Base-by-base conservation (phyloP, 176 grass and related monocot genomes). In the Rhynchospora breviuscula region DNA sequence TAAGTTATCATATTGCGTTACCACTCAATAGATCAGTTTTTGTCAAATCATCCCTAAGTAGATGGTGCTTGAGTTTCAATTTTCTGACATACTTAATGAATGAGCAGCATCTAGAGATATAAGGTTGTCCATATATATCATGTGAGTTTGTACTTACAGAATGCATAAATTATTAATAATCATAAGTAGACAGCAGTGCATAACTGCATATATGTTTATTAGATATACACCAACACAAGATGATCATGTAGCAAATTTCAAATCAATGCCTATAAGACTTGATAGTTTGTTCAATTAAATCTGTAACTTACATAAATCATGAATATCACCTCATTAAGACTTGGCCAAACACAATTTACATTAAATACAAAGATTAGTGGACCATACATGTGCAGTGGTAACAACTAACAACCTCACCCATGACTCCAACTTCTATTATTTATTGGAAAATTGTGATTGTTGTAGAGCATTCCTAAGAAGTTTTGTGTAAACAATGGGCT, bases 401-500 rank as follows among this genome's bases (percentile, higher is more conserved):
- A 4, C n/a, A n/a, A n/a, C 2, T 65, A 31, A 65, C 63, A 65
- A 65, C 63, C 26, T 65, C 25, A 31, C 26, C 26, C 25, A 35
- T 33, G 63, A 35, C 26, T 33, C 3, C 29, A 11, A 67, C 13
- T 5, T 17, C 15, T 40, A 67, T 43, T 7, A 67, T 40, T 40
- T 18, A 59, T 6, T 19, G 17, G 64, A 67, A 67, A 40, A 1
- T 15, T 67, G 4, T 13, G 2, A 7, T 33, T 58, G 17, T 31
- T 79, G 46, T 59, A 60, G 76, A 9, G 1, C 6, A 2, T 79
- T 79, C 76, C 76, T 0, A 79, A 58, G 49, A 11, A 3, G 31
- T 79, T 79, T 79, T 60, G 52, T 57, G 14, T 79, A 19, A 40
- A 59, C 12, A 79, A 79, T 60, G 52, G 51, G 59, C 52, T 79